Evolutionary conservation across 352 stramenopile genomes (phyloP), one percentile per base, ranked within the genome.

Genomic region (Phytophthora boehmeriae): DNA sequence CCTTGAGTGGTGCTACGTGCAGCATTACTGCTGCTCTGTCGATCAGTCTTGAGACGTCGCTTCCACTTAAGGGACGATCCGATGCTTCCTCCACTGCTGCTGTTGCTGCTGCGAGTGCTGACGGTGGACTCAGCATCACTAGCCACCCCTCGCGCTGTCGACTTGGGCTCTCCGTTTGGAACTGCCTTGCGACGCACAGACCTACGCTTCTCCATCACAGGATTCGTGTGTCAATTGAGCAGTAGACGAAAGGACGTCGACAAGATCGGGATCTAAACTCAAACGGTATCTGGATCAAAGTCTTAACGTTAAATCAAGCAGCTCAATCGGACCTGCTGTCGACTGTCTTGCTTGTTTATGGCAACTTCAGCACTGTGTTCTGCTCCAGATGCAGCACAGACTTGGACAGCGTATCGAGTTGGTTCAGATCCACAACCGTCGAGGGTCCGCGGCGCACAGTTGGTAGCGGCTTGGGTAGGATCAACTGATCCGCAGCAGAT

Each of bases 341-440:
- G n/a, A 6, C 25, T 30, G 25, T 6, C 25, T 30, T 19, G 38
- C 38, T 22, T 11, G 38, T 17, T 81, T 57, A 88, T 25, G 67
- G 58, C 17, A 90, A 58, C 63, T 88, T 88, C 35, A 87, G 49
- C 27, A 88, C 53, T 16, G 78, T 91, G 63, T 76, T 87, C 63
- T 89, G 77, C 68, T 91, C 82, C 59, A 91, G 67, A 69, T 89
- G 79, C 39, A 91, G 69, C 65, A 91, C 79, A 27, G 81, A 80
- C 57, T 85, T 71, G 32, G 82, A 80, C 46, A 91, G 64, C 38
- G 66, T 83, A 50, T 91, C 78, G 45, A 91, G 77, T 66, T 89
- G 79, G 46, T 80, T 59, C 19, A 91, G 66, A 47, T 81, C 73
- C 44, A 73, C 53, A 2, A 35, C 51, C 19, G 28, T 63, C 9